Evolutionary conservation across 352 stramenopile genomes (phyloP), one percentile per base, ranked within the genome.

Genomic region (Pythium rhizo-oryzae): DNA sequence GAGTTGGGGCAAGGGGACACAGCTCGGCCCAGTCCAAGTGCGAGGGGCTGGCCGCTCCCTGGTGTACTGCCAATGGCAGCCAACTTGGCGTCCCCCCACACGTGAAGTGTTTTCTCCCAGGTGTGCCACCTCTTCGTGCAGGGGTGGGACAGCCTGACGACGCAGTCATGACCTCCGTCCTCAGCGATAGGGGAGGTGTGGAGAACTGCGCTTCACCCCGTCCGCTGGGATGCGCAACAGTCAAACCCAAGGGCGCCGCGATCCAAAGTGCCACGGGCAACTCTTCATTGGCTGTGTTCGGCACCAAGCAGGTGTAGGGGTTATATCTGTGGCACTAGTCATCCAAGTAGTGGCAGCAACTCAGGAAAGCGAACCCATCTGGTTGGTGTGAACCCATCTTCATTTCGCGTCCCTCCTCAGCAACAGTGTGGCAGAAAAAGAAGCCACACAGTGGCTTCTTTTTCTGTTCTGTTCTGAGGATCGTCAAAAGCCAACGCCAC

Each of bases 21-120:
- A n/a, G n/a, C n/a, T n/a, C 6, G 28, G 28, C 28, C 28, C 28
- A 2, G 3, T 33, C 28, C 28, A 6, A 33, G 28, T 33, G 28
- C 28, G n/a, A n/a, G n/a, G n/a, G n/a, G n/a, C n/a, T n/a, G n/a
- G n/a, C n/a, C n/a, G n/a, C n/a, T n/a, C n/a, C n/a, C n/a, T n/a
- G n/a, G n/a, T n/a, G n/a, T n/a, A n/a, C n/a, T n/a, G n/a, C n/a
- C n/a, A n/a, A n/a, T n/a, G n/a, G n/a, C n/a, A n/a, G n/a, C n/a
- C n/a, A n/a, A n/a, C n/a, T n/a, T n/a, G n/a, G n/a, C n/a, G 58
- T 43, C 30, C 28, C 35, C 46, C 53, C 18, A 18, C 59, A 23
- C 37, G 33, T 41, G 46, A 70, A 70, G 64, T 70, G 56, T 61
- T 65, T 70, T 70, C 64, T 65, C 25, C 19, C 25, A 11, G 16